Conservation (phyloP, 495 filamentous ascomycete genomes). For the Choiromyces venosus region DNA sequence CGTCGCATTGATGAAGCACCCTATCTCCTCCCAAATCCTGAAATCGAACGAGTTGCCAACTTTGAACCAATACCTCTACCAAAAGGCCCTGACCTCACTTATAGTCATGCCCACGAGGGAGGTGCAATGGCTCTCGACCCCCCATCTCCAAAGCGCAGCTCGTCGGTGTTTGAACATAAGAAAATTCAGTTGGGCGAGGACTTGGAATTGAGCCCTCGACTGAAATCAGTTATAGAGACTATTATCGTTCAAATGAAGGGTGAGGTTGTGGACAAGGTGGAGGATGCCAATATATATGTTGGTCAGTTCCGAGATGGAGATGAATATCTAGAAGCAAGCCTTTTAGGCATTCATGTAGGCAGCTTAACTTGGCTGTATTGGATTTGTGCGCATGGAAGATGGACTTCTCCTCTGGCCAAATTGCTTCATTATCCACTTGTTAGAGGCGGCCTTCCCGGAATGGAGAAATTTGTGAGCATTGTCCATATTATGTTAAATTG, state of each 20-base stretch:
- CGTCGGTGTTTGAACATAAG: conserved; percentile 63
- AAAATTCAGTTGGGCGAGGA: conserved; percentile 66
- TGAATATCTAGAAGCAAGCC: conserved; percentile 70
- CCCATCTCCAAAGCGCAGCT: conserved; percentile 24
- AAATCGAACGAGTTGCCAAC: conserved; percentile 49
- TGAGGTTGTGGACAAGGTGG: conserved; percentile 58
- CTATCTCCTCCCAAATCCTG: conserved; percentile 81
- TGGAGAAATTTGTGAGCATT: conserved; percentile 54
- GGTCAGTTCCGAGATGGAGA: conserved; percentile 79
- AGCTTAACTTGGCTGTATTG: conserved; percentile 92
- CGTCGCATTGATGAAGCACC: conserved; percentile 80
- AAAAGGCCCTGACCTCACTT: conserved; percentile 34
- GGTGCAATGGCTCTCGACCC: conserved; percentile 34
- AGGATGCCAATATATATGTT: conserved; percentile 71
- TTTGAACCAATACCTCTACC: conserved; percentile 26
- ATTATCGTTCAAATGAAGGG: conserved; percentile 68
- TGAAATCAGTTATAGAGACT: conserved; percentile 61
- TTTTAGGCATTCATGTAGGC: conserved; percentile 71
- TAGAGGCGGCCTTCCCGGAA: conserved; percentile 67
- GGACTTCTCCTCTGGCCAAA: conserved; percentile 72
- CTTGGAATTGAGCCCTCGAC: conserved; percentile 59
- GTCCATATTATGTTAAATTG: neutral
- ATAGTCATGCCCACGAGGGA: conserved; percentile 37
- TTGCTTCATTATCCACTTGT: conserved; percentile 87
- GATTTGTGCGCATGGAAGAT: conserved; percentile 78